A percentile compares a stretch with the other conserved stretches of the same genome.
Conservation (phyloP, 2,329 filamentous ascomycete genomes). For the Fusarium pseudoanthophilum region DNA sequence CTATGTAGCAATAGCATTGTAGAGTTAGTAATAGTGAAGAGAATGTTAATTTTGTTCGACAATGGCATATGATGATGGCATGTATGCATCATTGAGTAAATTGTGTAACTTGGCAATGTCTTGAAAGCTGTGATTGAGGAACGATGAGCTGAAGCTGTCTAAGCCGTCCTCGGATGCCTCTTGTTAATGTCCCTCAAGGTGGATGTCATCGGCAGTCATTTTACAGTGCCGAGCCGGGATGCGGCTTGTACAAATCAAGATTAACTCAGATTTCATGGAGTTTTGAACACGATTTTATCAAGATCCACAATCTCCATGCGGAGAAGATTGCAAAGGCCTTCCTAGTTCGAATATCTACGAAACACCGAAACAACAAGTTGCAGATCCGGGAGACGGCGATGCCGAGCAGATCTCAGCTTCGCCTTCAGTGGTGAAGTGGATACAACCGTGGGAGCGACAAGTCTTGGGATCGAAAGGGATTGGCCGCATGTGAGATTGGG, state of each 20-base stretch:
- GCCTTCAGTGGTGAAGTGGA: conserved; percentile 5
- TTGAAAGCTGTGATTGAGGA: not conserved
- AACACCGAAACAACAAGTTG: conserved; percentile 25
- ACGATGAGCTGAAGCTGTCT: not conserved
- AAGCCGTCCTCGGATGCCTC: not conserved
- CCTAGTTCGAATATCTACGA: conserved; percentile 1
- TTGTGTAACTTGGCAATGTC: not conserved
- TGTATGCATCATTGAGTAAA: conserved; percentile 1
- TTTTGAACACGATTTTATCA: not conserved
- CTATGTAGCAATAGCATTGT: conserved; percentile 1
- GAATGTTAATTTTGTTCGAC: conserved; percentile 10
- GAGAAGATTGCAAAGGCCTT: conserved; percentile 2
- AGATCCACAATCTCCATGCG: conserved; percentile 21
- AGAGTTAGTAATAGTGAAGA: conserved; percentile 16
- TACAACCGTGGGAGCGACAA: not conserved
- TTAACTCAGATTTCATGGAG: conserved; percentile 6
- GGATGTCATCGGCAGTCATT: conserved; percentile 12
- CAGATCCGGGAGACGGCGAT: conserved; percentile 32
- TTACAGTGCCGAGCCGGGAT: conserved; percentile 18
- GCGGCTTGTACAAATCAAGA: conserved; percentile 7
- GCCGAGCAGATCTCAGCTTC: conserved; percentile 32
- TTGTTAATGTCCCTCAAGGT: not conserved
- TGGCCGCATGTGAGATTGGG: conserved; percentile 11
- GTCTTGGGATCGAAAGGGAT: conserved; percentile 2
- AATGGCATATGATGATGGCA: conserved; percentile 9